Evolutionary conservation across 1,284 basidiomycete species (phyloP), one percentile per base, ranked within the genome.

Genomic region (Waitea zeae): DNA sequence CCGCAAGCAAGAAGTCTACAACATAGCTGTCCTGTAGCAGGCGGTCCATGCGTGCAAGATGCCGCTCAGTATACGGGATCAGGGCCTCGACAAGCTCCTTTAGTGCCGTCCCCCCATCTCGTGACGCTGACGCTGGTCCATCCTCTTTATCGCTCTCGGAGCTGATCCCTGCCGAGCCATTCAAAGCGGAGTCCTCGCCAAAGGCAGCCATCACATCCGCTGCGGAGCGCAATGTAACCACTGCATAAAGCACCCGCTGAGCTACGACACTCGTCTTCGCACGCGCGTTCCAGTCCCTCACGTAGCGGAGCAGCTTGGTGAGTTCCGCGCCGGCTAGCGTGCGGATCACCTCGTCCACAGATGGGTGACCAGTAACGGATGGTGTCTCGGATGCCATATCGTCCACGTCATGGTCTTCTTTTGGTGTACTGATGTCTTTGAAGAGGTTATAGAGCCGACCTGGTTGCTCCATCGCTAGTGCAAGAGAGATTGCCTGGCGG

Each of bases 251-350:
- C 18, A 97, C 64, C 12, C 63, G 62, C 56, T 99, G 93, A 1
- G 95, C 93, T 28, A 95, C 67, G n/a, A 59, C 57, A 39, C 82
- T 77, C 15, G 87, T 90, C 47, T 78, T 79, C 4, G 83, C 82
- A 38, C 77, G 81, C 9, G 90, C 79, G 56, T 97, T 99, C 93
- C 93, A 99, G 46, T 86, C 79, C 30, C 86, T 69, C 22, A 90
- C 67, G 53, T 88, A 92, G 29, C 68, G 65, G 34, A 97, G 61
- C 12, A 99, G 66, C 38, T 77, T 76, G 5, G 78, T 75, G 14
- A 98, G 70, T 46, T 93, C 87, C 7, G 72, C 48, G 2, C 69
- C 60, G 0, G 69, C 56, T 4, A 98, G 67, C 0, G 70, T 74
- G 37, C 68, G 64, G 39, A 98, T 61, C 30, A 96, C 81, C 40